These are phyloP conservation scores for Penicillium sp. DNA, from an alignment of 2,329 filamentous ascomycete species.

Conservation along the genomic window DNA sequence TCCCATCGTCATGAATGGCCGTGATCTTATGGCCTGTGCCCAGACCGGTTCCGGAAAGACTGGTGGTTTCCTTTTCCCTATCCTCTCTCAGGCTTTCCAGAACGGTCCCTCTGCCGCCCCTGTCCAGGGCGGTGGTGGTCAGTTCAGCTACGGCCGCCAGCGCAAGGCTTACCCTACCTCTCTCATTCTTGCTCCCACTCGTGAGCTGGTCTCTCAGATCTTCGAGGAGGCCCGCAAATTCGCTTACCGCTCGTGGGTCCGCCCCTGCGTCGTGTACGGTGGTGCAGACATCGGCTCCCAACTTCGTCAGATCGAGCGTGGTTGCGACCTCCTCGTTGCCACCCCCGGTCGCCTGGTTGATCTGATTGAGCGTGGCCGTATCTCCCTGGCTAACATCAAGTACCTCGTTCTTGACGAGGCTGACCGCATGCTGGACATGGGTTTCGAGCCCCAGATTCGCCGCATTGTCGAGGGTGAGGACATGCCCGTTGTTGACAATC, in stretches of 20 bases:
- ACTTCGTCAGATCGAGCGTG: slow-evolving; percentile 94
- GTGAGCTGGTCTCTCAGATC: slow-evolving; percentile 97
- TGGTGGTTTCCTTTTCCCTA: slow-evolving; percentile 98
- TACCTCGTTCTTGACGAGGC: slow-evolving; percentile 98
- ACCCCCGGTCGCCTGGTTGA: slow-evolving; percentile 96
- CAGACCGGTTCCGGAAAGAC: slow-evolving; percentile 99
- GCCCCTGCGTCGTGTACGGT: slow-evolving; percentile 95
- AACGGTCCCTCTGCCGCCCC: slow-evolving; percentile 70
- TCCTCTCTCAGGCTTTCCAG: slow-evolving; percentile 92
- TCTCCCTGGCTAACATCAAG: slow-evolving; percentile 97
- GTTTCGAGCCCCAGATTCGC: slow-evolving; percentile 99
- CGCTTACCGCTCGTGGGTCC: slow-evolving; percentile 96
- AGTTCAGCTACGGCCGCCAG: slow-evolving; percentile 68
- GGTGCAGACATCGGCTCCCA: slow-evolving; percentile 98
- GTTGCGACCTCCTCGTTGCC: slow-evolving; percentile 92
- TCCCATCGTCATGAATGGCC: slow-evolving; percentile 93
- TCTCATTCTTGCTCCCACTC: slow-evolving; percentile 87
- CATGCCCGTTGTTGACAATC: slow-evolving; percentile 73
- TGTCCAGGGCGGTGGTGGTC: slow-evolving; percentile 48
- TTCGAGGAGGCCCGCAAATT: slow-evolving; percentile 97
- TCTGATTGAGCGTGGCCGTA: slow-evolving; percentile 94
- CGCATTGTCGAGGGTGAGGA: slow-evolving; percentile 97
- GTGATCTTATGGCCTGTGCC: slow-evolving; percentile 98
- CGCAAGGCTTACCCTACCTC: slow-evolving; percentile 97
- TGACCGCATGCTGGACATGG: slow-evolving; percentile 99